phyloP scores from a whole-genome alignment of 805 yeast species.

The Tetrapisispora namnaoensis region DNA sequence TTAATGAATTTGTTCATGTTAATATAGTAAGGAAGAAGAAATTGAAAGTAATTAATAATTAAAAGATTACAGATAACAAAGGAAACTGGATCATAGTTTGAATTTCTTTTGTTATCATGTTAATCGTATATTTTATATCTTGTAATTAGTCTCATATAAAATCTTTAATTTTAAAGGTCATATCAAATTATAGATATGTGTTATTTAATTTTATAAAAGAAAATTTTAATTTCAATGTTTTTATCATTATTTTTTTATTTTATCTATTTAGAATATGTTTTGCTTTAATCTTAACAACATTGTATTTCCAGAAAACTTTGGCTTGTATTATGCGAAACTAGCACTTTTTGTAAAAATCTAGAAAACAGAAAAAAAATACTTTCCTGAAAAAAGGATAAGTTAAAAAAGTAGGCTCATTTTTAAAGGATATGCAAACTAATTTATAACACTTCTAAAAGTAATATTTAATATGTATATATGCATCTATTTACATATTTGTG shows the following conservation, averaged over 20 bases:
- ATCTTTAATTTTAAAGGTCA: too few species aligned
- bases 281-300: too few species aligned
- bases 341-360: not conserved
- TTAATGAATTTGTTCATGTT: not conserved
- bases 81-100: not conserved
- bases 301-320: not conserved
- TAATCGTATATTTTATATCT: slow-evolving; percentile 4
- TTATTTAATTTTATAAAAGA: too few species aligned
- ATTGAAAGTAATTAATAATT: not conserved
- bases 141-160: slow-evolving; percentile 9
- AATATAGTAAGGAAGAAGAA: not conserved
- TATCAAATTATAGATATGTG: too few species aligned
- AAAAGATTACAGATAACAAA: not conserved
- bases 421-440: not conserved
- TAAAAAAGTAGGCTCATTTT: not conserved
- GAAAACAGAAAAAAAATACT: not conserved
- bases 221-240: not conserved
- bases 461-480: too few species aligned
- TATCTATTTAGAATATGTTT: not conserved
- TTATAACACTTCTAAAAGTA: too few species aligned
- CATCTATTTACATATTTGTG: too few species aligned
- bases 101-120: not conserved
- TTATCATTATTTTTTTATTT: not conserved
- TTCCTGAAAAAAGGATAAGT: not conserved
- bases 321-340: too few species aligned